phyloP scores from a whole-genome alignment of 345 rosid species.

The Eucalyptus shirleyi region DNA sequence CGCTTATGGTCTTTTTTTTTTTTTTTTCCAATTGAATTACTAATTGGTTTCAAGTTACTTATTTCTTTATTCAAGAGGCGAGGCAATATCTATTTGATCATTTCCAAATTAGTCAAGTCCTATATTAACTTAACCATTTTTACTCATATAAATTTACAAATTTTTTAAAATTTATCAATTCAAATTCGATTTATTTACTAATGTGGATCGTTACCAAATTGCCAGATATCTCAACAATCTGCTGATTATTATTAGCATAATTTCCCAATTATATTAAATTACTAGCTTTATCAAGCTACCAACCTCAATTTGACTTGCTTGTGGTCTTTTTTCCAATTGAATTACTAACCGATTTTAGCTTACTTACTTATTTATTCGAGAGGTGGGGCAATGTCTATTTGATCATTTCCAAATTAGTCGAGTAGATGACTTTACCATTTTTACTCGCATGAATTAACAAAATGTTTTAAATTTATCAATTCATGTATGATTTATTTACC shows the following conservation, averaged over 20 bases:
- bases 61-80: neutral
- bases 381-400: neutral
- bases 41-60: rapidly evolving
- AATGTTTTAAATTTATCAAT: too few species aligned
- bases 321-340: neutral
- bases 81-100: neutral
- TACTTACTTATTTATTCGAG: neutral
- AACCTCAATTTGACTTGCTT: too few species aligned
- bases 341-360: neutral
- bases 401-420: too few species aligned
- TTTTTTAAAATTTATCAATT: neutral
- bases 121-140: neutral
- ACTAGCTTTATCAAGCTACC: too few species aligned
- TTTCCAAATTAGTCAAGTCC: neutral
- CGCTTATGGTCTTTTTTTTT: too few species aligned
- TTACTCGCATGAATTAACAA: too few species aligned
- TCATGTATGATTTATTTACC: too few species aligned
- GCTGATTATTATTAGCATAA: too few species aligned
- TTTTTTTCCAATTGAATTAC: too few species aligned
- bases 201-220: neutral
- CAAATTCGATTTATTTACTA: neutral
- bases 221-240: rapidly evolving
- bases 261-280: too few species aligned
- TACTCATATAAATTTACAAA: neutral
- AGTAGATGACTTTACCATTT: too few species aligned